These are phyloP conservation scores for Phaeomoniella chlamydospora DNA, from an alignment of 2,329 filamentous ascomycete species.

Conservation along the genomic window DNA sequence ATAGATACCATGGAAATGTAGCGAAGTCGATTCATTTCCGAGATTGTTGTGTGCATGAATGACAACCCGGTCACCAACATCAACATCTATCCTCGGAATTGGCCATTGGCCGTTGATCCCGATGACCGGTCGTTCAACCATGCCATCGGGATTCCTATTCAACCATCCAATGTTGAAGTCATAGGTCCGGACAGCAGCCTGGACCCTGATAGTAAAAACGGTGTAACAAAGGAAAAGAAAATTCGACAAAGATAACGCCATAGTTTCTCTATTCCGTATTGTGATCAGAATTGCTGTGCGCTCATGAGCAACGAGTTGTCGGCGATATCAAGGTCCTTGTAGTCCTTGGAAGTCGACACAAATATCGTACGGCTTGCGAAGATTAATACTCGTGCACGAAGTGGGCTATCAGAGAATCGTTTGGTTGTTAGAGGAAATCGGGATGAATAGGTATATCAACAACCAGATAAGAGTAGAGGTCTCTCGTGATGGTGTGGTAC, in stretches of 20 bases:
- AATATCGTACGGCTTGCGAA: too few relatives aligned
- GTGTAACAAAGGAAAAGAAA: constrained; percentile 19
- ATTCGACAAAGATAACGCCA: constrained; percentile 29
- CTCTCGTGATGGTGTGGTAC: too few relatives aligned
- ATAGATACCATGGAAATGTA: constrained; percentile 55
- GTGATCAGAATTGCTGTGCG: background rate
- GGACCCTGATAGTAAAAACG: constrained; percentile 10
- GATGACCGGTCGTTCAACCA: constrained; percentile 49
- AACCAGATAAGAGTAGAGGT: too few relatives aligned
- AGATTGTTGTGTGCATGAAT: constrained; percentile 24
- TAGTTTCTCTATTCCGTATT: constrained; percentile 14
- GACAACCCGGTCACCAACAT: constrained; percentile 20
- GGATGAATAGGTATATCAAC: too few relatives aligned
- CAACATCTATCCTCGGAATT: constrained; percentile 40
- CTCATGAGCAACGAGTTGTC: too few relatives aligned
- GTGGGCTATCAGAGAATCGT: too few relatives aligned
- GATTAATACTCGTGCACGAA: too few relatives aligned
- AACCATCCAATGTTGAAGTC: constrained; percentile 62
- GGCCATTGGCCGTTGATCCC: constrained; percentile 70
- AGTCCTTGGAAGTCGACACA: too few relatives aligned
- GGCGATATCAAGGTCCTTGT: background rate
- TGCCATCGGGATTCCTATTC: constrained; percentile 55
- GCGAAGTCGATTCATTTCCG: constrained; percentile 21
- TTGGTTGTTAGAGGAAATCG: too few relatives aligned
- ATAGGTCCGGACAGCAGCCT: constrained; percentile 24